Evolutionary conservation across 768 basidiomycete genomes (phyloP).

Genomic region (Naganishia onofrii): DNA sequence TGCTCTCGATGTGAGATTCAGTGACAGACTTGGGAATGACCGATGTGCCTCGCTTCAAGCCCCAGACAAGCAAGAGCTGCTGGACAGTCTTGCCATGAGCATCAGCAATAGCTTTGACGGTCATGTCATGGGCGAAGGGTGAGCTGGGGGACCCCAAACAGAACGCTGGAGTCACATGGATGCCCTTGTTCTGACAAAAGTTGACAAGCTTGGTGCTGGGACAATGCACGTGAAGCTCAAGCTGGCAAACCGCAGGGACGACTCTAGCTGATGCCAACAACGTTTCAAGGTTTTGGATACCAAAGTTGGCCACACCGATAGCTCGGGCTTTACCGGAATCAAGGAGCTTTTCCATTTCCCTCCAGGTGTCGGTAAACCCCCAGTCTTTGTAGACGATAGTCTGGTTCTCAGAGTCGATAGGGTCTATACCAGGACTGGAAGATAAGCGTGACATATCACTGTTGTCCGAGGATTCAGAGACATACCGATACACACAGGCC

Average conservation of each 20-base stretch:
- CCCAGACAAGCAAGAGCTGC: constrained; percentile 61
- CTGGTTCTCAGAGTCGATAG: constrained; percentile 22
- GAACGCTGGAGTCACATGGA: constrained; percentile 67
- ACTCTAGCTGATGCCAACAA: constrained; percentile 65
- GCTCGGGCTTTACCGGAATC: constrained; percentile 50
- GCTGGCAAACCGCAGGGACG: constrained; percentile 68
- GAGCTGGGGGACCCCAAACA: constrained; percentile 55
- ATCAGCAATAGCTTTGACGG: constrained; percentile 42
- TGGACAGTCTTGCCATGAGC: constrained; percentile 56
- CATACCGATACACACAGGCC: constrained; percentile 30
- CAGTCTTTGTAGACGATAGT: constrained; percentile 58
- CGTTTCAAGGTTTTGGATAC: constrained; percentile 64
- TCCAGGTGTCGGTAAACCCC: constrained; percentile 77
- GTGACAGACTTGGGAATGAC: constrained; percentile 42
- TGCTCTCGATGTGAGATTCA: constrained; percentile 33
- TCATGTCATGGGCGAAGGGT: constrained; percentile 42
- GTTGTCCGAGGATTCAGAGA: too few species aligned
- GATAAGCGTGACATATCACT: too few species aligned
- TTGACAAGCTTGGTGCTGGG: constrained; percentile 62
- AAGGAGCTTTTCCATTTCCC: constrained; percentile 67
- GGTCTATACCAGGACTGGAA: not conserved
- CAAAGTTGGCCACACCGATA: constrained; percentile 71
- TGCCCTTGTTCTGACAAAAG: constrained; percentile 61
- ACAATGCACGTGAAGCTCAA: constrained; percentile 54
- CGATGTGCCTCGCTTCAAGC: constrained; percentile 55